Base-by-base conservation (phyloP, 2,329 filamentous ascomycete genomes). In the Knoxdaviesia proteae region DNA sequence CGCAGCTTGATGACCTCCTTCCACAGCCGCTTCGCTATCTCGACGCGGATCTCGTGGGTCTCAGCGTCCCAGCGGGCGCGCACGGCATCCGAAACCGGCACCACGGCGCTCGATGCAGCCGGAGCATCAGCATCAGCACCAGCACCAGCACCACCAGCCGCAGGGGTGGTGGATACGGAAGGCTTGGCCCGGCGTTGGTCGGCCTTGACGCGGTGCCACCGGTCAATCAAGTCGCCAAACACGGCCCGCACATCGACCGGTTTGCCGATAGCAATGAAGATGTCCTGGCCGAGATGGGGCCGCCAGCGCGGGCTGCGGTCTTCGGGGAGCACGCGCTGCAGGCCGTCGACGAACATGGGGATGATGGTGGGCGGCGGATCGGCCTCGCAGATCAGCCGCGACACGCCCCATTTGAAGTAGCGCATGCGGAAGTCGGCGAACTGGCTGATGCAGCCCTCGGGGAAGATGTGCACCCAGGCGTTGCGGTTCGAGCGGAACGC, bases 391-490 rank as follows among this genome's bases (percentile, higher is more conserved):
- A 98, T 90, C 45, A 96, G 68, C 2, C 90, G 75, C 6, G 88
- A 84, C 2, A 96, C 69, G 1, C 90, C 90, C 90, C 90, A 98
- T 64, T 94, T 94, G 72, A 96, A 96, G 62, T 98, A 98, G 32
- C 90, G 80, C 67, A 96, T 78, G 6, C 78, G 74, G 51, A 77
- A 75, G 37, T 76, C 65, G 1, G 80, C 71, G 49, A 84, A 77
- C 61, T 98, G 90, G 59, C 96, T 87, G 39, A 94, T 84, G 58
- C 82, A 84, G 40, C 86, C 90, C 61, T 98, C 90, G 8, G 90
- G 90, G 58, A 96, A 96, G 43, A 96, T 80, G 58, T 98, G 90
- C 4, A 98, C 66, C 90, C 90, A 98, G 38, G 75, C 74, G 57
- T 82, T 71, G 39, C 74, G 74, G 51, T 84, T 77, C 48, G 61